These are phyloP conservation scores for Boletus coccyginus DNA, from an alignment of 768 basidiomycete genomes.

Conservation along the genomic window DNA sequence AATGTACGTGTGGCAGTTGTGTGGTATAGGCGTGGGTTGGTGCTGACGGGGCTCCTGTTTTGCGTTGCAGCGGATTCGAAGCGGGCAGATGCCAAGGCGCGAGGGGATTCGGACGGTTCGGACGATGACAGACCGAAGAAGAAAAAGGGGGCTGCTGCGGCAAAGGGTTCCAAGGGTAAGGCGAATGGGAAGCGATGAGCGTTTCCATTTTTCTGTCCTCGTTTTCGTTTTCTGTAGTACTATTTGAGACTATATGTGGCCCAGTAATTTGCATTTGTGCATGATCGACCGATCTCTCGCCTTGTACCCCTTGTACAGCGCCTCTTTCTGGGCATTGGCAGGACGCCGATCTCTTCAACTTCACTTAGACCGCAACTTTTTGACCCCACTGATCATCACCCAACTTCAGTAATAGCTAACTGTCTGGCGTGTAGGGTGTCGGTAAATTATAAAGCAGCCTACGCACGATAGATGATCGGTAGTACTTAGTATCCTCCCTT, in stretches of 20 bases:
- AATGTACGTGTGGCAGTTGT: conserved; percentile 48
- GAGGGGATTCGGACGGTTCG: conserved; percentile 51
- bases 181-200: conserved; percentile 42
- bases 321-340: too few species aligned
- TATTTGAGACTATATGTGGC: background rate
- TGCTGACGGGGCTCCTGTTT: background rate
- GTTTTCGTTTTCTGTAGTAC: conserved; percentile 1
- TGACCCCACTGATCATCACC: too few species aligned
- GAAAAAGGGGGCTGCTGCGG: conserved; percentile 30
- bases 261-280: background rate
- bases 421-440: too few species aligned
- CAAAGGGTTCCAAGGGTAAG: conserved; percentile 35
- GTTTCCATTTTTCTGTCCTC: background rate
- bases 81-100: conserved; percentile 37
- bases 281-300: too few species aligned
- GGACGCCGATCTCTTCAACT: too few species aligned
- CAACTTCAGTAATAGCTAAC: too few species aligned
- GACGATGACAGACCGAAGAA: conserved; percentile 49
- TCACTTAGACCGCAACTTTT: too few species aligned
- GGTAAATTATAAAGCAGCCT: too few species aligned
- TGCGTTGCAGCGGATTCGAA: conserved; percentile 45
- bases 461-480: too few species aligned
- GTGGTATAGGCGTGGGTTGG: background rate
- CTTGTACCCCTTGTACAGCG: too few species aligned
- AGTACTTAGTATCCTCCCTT: too few species aligned